Conservation (phyloP, 176 grass and related monocot species). For the Juncus effusus region DNA sequence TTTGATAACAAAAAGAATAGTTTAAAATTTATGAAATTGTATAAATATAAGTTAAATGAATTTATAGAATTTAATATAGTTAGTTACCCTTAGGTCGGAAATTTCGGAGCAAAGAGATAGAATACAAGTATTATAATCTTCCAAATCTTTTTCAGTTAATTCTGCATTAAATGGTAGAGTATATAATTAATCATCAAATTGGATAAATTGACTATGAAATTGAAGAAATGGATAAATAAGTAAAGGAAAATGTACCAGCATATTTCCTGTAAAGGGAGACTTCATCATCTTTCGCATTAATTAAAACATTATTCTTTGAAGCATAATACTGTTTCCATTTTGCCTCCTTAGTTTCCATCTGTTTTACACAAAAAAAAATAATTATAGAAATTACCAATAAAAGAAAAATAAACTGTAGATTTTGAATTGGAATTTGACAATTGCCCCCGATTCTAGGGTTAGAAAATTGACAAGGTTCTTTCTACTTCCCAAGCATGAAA, state of each 20-base stretch:
- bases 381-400: not conserved
- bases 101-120: constrained; percentile 18
- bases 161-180: constrained; percentile 6
- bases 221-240: not conserved
- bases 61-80: not conserved
- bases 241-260: constrained; percentile 22
- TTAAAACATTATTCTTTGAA: constrained; percentile 16
- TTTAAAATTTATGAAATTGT: constrained; percentile 1
- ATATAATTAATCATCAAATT: not conserved
- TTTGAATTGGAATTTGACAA: not conserved
- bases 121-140: constrained; percentile 22
- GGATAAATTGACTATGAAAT: constrained; percentile 9
- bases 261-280: not conserved
- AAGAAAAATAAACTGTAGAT: not conserved
- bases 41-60: too few relatives aligned
- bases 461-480: too few relatives aligned
- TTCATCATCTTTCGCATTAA: constrained; percentile 16
- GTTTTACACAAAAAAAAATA: constrained; percentile 4
- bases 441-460: not conserved
- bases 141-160: constrained; percentile 24
- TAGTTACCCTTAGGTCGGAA: constrained; percentile 21
- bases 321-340: constrained; percentile 5
- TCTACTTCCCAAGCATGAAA: too few relatives aligned
- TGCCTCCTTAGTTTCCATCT: constrained; percentile 20
- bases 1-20: constrained; percentile 5